Conservation (phyloP, 108 stramenopile species). For the Pseudonitzschia delicatissima region DNA sequence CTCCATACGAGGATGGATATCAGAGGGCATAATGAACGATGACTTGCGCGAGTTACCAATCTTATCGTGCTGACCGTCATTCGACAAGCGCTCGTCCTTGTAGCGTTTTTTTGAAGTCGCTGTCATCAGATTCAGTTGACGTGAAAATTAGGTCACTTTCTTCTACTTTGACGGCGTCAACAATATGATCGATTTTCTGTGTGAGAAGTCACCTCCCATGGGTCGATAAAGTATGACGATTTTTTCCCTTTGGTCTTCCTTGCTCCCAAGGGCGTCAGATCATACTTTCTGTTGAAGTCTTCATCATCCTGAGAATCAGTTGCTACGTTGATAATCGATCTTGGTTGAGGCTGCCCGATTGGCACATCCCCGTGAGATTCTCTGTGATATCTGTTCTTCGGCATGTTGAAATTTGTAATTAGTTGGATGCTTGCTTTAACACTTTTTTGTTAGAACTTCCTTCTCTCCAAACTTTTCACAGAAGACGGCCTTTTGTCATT, state of each 20-base stretch:
- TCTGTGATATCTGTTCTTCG: background rate
- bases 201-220: constrained; percentile 28
- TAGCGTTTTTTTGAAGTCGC: constrained; percentile 18
- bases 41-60: constrained; percentile 16
- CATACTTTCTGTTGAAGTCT: constrained; percentile 22
- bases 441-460: too few species aligned
- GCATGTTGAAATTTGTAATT: background rate
- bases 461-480: too few species aligned
- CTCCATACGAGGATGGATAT: constrained; percentile 53
- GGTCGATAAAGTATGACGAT: constrained; percentile 13
- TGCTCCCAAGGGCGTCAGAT: constrained; percentile 23
- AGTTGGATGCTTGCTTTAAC: too few species aligned
- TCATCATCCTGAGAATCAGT: constrained; percentile 12
- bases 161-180: background rate
- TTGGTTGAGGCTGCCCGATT: background rate
- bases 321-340: background rate
- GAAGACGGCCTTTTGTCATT: too few species aligned
- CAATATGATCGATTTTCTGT: background rate
- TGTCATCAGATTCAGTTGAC: constrained; percentile 10
- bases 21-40: constrained; percentile 38
- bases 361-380: background rate
- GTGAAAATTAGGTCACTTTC: background rate
- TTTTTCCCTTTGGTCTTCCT: constrained; percentile 1
- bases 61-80: constrained; percentile 13
- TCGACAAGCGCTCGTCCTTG: constrained; percentile 8